Evolutionary conservation across 495 filamentous ascomycete species (phyloP).

Genomic region (Neurospora discreta): DNA sequence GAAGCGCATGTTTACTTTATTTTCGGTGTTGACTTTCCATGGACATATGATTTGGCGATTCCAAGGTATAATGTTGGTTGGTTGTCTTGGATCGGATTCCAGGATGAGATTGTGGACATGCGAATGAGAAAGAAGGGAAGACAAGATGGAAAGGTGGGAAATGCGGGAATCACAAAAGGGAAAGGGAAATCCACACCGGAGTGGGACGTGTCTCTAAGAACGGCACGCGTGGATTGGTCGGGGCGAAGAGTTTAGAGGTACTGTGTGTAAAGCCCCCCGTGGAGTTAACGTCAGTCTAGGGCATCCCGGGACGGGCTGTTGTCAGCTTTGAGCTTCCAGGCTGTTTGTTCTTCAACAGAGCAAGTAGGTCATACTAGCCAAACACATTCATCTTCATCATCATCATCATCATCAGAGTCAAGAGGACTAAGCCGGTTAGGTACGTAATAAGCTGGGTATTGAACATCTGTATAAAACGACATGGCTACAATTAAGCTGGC

Average conservation of each 20-base stretch:
- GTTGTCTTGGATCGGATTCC: neutral
- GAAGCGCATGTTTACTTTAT: neutral
- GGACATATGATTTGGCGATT: neutral
- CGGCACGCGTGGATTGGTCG: neutral
- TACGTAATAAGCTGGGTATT: neutral
- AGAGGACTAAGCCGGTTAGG: neutral
- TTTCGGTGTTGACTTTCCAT: neutral
- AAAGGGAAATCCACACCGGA: neutral
- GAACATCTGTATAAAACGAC: neutral
- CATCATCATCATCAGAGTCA: neutral
- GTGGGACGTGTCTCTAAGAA: neutral
- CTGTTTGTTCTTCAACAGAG: neutral
- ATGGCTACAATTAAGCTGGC: neutral
- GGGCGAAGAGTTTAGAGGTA: neutral
- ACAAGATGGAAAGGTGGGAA: neutral
- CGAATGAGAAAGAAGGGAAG: neutral
- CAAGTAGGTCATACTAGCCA: neutral
- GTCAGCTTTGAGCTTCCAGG: neutral
- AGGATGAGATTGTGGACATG: neutral
- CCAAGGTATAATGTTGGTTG: neutral
- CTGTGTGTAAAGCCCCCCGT: neutral
- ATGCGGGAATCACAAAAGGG: neutral
- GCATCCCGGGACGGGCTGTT: neutral
- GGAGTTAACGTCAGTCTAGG: neutral
- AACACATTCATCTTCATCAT: neutral